Conservation (phyloP, 306 rosid genomes). For the Lagenaria siceraria region DNA sequence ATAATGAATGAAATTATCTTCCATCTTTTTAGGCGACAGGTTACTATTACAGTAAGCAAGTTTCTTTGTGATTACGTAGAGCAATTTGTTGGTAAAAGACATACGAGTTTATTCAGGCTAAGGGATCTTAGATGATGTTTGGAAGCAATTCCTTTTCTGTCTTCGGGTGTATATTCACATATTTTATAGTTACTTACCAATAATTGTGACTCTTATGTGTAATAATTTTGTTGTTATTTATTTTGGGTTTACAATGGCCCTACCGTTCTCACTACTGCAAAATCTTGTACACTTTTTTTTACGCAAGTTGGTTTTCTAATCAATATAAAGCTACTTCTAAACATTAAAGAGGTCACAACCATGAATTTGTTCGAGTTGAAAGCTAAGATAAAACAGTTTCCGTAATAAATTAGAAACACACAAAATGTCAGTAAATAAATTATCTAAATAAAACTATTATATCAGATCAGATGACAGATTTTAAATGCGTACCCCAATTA, state of each 20-base stretch:
- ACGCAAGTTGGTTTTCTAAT: background rate
- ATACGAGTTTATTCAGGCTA: background rate
- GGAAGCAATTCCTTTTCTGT: background rate
- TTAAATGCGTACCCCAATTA: conserved; percentile 68
- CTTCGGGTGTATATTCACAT: background rate
- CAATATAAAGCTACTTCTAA: background rate
- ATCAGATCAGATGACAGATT: background rate
- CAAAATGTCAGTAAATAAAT: background rate
- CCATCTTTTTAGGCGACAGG: background rate
- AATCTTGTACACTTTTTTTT: too few relatives aligned
- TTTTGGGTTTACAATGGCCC: background rate
- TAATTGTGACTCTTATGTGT: background rate
- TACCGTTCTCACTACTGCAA: background rate
- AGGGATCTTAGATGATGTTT: background rate
- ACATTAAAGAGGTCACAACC: background rate
- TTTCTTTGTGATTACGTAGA: background rate
- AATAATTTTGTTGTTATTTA: background rate
- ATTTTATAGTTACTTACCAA: background rate
- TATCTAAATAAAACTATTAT: background rate
- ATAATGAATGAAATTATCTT: background rate
- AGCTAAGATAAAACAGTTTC: background rate
- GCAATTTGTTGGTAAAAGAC: background rate
- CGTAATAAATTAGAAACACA: conserved; percentile 2
- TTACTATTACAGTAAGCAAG: background rate
- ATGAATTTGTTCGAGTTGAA: background rate